phyloP scores from a whole-genome alignment of 257 asterid genomes.

The Rhazya stricta region DNA sequence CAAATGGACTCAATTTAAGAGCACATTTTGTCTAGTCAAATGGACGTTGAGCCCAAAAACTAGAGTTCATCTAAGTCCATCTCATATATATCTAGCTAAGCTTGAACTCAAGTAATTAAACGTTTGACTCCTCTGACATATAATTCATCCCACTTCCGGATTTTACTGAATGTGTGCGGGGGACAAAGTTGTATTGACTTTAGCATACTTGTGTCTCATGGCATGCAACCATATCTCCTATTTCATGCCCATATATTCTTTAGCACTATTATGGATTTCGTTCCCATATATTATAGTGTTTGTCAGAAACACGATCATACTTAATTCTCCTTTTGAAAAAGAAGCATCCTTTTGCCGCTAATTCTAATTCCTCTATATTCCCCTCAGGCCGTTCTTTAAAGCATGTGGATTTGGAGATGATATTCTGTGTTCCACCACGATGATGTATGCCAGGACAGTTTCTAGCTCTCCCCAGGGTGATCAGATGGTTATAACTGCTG shows the following conservation, averaged over 20 bases:
- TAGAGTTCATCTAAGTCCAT: neutral
- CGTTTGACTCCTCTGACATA: too few relatives aligned
- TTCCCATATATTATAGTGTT: neutral
- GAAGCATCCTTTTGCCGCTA: constrained; percentile 9
- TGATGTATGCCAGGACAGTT: constrained; percentile 57
- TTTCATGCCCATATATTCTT: neutral
- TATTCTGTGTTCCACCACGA: constrained; percentile 63
- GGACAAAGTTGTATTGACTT: neutral
- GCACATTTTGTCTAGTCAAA: neutral
- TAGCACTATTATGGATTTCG: neutral
- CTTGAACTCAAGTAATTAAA: neutral
- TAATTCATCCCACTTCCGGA: too few relatives aligned
- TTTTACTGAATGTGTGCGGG: neutral
- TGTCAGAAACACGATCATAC: neutral
- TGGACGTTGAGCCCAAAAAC: neutral
- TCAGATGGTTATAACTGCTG: constrained; percentile 41
- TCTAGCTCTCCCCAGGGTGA: constrained; percentile 27
- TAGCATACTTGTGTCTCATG: neutral
- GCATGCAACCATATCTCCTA: neutral
- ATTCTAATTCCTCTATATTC: constrained; percentile 10
- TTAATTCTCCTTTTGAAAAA: neutral
- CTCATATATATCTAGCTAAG: neutral
- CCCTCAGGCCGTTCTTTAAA: constrained; percentile 48
- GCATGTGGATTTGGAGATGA: constrained; percentile 87
- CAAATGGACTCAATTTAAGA: neutral